phyloP scores from a whole-genome alignment of 192 early-diverging fungal genomes.

The Chytriomyces hyalinus region DNA sequence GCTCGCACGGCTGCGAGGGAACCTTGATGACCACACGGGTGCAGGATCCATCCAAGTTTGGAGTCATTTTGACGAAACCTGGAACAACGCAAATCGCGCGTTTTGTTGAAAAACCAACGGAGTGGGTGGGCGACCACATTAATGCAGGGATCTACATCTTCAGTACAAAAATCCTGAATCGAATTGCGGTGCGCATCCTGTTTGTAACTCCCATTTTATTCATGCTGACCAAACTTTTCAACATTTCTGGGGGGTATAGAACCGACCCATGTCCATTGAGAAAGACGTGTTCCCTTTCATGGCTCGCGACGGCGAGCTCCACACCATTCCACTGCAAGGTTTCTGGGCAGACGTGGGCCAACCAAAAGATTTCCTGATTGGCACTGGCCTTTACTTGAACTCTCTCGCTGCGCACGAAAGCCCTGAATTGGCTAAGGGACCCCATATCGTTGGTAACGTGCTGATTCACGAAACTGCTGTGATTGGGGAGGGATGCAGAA shows the following conservation, averaged over 20 bases:
- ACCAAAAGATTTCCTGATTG: slow-evolving; percentile 97
- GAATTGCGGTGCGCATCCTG: slow-evolving; percentile 72
- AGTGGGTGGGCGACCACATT: slow-evolving; percentile 96
- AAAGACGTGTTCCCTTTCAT: slow-evolving; percentile 96
- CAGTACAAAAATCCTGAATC: slow-evolving; percentile 84
- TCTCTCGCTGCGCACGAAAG: slow-evolving; percentile 74
- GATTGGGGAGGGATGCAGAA: slow-evolving; percentile 94
- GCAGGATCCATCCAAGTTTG: slow-evolving; percentile 98
- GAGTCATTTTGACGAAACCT: slow-evolving; percentile 89
- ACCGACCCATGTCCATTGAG: slow-evolving; percentile 96
- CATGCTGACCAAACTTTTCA: background rate
- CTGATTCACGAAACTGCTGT: slow-evolving; percentile 88
- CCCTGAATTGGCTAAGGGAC: slow-evolving; percentile 50
- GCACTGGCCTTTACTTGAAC: slow-evolving; percentile 90
- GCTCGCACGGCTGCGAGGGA: slow-evolving; percentile 88
- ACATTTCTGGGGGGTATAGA: slow-evolving; percentile 44
- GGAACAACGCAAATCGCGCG: slow-evolving; percentile 80
- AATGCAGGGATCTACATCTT: slow-evolving; percentile 99
- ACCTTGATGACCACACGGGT: slow-evolving; percentile 97
- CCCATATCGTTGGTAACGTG: slow-evolving; percentile 82
- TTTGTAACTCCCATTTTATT: background rate
- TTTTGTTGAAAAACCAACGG: slow-evolving; percentile 97
- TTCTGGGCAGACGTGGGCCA: slow-evolving; percentile 99
- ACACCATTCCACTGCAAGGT: slow-evolving; percentile 91
- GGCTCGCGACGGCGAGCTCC: slow-evolving; percentile 84